Base-by-base conservation (phyloP, 306 rosid species). In the Citrullus mucosospermus region DNA sequence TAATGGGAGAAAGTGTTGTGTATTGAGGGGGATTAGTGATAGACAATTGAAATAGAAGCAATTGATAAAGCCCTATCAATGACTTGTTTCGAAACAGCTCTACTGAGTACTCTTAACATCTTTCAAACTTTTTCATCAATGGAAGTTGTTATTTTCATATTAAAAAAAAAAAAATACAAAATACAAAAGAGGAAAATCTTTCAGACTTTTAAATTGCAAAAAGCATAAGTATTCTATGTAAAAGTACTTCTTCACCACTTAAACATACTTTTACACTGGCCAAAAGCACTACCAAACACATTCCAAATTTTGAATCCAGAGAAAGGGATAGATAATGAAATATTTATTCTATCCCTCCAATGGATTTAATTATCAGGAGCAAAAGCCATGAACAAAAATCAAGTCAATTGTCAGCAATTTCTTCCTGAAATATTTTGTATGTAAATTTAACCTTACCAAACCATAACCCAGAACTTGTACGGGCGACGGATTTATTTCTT, bases 381-480 rank as follows among this genome's bases (percentile, higher is more conserved):
- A 46, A 13, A 51, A n/a, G 68, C 79, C 70, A 43, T 85, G 44
- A 76, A 77, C 78, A 82, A 62, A 51, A 63, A 48, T 60, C 68
- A 78, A 82, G 73, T 69, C 76, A 30, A 75, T 54, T 28, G 60
- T 61, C 63, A 82, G 18, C 16, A 54, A 78, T 68, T 10, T 76
- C 50, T 12, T 59, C 68, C 16, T 10, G 67, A 78, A 77, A 76
- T 70, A 68, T 50, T 73, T 43, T 63, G 62, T 13, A 70, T 14
- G 55, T 50, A 22, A 75, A 69, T 79, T 75, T 80, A 82, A 38
- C 75, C 95, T 89, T 91, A 95, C 98, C 89, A 82, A 80, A 57
- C 93, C 88, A 85, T 77, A 92, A 70, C 97, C 93, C 38, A 95
- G 75, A 82, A 85, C 82, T 85, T 91, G 92, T 80, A 48, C 66